Evolutionary conservation across 176 grass and related monocot species (phyloP), one percentile per base, ranked within the genome.

Genomic region (Aegilops tauschii): DNA sequence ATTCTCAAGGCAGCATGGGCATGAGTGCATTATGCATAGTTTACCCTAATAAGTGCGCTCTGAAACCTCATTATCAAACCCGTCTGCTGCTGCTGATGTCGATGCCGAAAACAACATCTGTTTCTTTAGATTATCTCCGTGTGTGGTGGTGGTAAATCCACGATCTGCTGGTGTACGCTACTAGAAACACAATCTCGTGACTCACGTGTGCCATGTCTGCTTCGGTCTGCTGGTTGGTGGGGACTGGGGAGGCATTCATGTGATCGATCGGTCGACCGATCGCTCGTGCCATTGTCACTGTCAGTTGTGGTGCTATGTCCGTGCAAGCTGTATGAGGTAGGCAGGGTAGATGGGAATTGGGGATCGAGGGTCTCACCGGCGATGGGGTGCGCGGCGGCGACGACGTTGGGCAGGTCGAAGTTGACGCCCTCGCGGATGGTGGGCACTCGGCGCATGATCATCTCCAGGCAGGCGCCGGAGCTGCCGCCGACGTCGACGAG

Each of bases 401-500:
- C 90, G 23, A 98, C 96, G 44, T 94, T 90, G 1, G 91, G 93
- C 8, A 98, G 87, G 73, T 98, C 96, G 85, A 98, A 98, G 88
- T 98, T 95, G 85, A 98, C 29, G 14, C 96, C 96, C 1, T 71
- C 61, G 37, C 5, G 83, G 80, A 98, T 82, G 40, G 83, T 75
- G 6, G 12, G 2, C 4, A 94, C 82, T 64, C 74, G 39, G 1
- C 80, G 74, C 93, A 98, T 92, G 78, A 98, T 95, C 88, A 94
- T 92, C 86, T 91, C 56, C 9, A 98, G 91, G 84, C 93, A 98
- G 8, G 87, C 69, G 14, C 93, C 93, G 6, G 96, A 95, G 89
- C 96, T 94, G 3, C 96, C 93, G 3, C 96, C 96, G 3, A 98
- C 92, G 83, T 98, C 96, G 1, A 98, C 96, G 6, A 98, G 89